phyloP scores from a whole-genome alignment of 2,329 filamentous ascomycete genomes.

The Aspergillus novoparasiticus region DNA sequence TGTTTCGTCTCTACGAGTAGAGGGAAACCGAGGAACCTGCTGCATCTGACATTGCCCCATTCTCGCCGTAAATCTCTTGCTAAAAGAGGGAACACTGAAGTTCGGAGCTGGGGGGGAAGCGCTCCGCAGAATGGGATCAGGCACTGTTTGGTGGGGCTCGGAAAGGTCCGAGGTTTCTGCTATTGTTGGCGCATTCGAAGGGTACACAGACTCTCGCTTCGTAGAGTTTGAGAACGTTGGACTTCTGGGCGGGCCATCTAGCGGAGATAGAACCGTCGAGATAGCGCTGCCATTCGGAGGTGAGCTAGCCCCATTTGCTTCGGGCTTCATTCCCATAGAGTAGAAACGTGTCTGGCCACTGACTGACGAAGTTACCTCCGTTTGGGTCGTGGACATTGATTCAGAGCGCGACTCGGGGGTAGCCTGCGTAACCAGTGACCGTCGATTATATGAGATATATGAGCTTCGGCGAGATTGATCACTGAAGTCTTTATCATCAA shows the following conservation, averaged over 20 bases:
- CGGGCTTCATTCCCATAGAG: conserved; percentile 15
- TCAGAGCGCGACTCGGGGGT: conserved; percentile 30
- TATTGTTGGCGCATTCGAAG: conserved; percentile 15
- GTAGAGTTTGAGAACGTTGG: conserved; percentile 26
- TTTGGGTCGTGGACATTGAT: conserved; percentile 31
- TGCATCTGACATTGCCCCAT: conserved; percentile 19
- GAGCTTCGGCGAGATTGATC: conserved; percentile 33
- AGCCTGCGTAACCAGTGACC: conserved; percentile 25
- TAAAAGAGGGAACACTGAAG: conserved; percentile 46
- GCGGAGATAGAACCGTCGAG: conserved; percentile 16
- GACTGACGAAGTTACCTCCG: conserved; percentile 23
- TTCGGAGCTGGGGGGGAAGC: conserved; percentile 42
- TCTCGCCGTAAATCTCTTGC: conserved; percentile 38
- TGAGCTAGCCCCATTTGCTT: conserved; percentile 19
- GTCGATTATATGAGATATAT: conserved; percentile 33
- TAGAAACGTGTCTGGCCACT: conserved; percentile 19
- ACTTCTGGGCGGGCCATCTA: conserved; percentile 19
- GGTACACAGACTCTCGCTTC: conserved; percentile 31
- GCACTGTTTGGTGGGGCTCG: conserved; percentile 26
- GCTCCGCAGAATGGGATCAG: conserved; percentile 30
- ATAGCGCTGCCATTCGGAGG: conserved; percentile 19
- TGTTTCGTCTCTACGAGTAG: conserved; percentile 16
- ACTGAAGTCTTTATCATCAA: conserved; percentile 28
- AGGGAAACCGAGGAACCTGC: conserved; percentile 22
- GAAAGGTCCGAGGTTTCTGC: conserved; percentile 24